Evolutionary conservation across 2,329 filamentous ascomycete species (phyloP), one percentile per base, ranked within the genome.

Genomic region (Fonsecaea nubica): DNA sequence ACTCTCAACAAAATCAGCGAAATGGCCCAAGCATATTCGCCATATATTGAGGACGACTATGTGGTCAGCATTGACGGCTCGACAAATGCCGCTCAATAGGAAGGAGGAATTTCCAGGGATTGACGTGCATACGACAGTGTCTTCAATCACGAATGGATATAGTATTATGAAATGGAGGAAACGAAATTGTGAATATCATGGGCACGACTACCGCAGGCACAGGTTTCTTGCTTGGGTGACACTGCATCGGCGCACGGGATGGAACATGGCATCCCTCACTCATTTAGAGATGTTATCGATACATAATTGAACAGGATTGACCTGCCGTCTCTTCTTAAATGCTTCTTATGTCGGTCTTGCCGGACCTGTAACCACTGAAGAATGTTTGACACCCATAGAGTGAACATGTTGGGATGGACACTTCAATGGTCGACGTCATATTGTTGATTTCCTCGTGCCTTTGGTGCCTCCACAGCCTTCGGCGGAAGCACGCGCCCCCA

Each of bases 41-140:
- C 89, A 1, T 77, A 84, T 35, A 87, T 97, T 69, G 93, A 97
- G 79, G 88, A 93, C 74, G 92, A 97, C 75, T 82, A 90, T 75
- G 79, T 89, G 32, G 85, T 95, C 58, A 82, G 86, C 12, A 81
- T 82, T 64, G 71, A 73, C 69, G 74, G 71, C 52, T 72, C 73
- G 1, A 61, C 56, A 4, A 56, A 40, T 38, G 32, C 48, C 13
- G 15, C 48, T 40, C 33, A 61, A 42, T 61, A 54, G n/a, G 30
- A 4, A 30, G 45, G 42, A 53, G 33, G 57, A 42, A 33, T 62
- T 25, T 63, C 21, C 13, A 15, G 3, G 30, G 32, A 33, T 12
- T 32, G 52, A 32, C 21, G 52, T 32, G 18, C 52, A 54, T 48
- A 50, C 21, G 30, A 55, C 52, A 30, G 35, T 6, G 21, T 58